phyloP scores from a whole-genome alignment of 2,329 filamentous ascomycete genomes.

The Escovopsis sp. region DNA sequence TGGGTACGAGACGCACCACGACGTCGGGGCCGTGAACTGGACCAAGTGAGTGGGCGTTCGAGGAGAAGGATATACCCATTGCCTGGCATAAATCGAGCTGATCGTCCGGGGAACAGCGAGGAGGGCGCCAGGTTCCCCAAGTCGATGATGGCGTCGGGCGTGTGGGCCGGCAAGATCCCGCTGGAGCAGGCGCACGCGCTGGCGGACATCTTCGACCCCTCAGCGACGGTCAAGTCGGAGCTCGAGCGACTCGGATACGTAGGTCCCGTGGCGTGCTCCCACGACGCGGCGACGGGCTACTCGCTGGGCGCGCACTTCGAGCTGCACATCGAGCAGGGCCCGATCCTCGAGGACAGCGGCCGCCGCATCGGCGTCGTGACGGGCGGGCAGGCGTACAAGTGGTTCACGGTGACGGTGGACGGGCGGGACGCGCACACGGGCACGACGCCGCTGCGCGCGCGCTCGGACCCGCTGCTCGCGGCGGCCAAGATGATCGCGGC shows the following conservation, averaged over 20 bases:
- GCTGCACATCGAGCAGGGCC: slow-evolving; percentile 64
- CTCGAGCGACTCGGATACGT: slow-evolving; percentile 51
- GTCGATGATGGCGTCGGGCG: slow-evolving; percentile 62
- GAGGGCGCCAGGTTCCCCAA: slow-evolving; percentile 69
- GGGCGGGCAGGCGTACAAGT: slow-evolving; percentile 19
- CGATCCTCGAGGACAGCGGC: slow-evolving; percentile 39
- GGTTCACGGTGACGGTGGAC: slow-evolving; percentile 16
- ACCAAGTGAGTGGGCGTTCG: slow-evolving; percentile 38
- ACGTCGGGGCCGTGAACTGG: slow-evolving; percentile 64
- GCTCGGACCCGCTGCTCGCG: slow-evolving; percentile 20
- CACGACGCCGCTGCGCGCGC: slow-evolving; percentile 18
- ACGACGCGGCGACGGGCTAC: slow-evolving; percentile 6
- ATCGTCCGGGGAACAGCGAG: slow-evolving; percentile 34
- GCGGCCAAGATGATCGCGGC: slow-evolving; percentile 20
- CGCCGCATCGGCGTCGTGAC: slow-evolving; percentile 18
- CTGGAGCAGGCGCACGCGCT: slow-evolving; percentile 47
- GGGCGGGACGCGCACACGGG: slow-evolving; percentile 18
- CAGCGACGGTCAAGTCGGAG: slow-evolving; percentile 23
- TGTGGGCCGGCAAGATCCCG: slow-evolving; percentile 57
- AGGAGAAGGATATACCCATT: no score
- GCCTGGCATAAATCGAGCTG: no score
- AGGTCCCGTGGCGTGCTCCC: slow-evolving; percentile 7
- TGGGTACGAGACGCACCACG: slow-evolving; percentile 51
- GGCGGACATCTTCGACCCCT: slow-evolving; percentile 35
- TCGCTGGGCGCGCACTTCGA: slow-evolving; percentile 69